Percentiles rank a stretch among this genome's conserved stretches.
These are phyloP conservation scores for Puya raimondii DNA, from an alignment of 176 grass and related monocot genomes.

Conservation along the genomic window DNA sequence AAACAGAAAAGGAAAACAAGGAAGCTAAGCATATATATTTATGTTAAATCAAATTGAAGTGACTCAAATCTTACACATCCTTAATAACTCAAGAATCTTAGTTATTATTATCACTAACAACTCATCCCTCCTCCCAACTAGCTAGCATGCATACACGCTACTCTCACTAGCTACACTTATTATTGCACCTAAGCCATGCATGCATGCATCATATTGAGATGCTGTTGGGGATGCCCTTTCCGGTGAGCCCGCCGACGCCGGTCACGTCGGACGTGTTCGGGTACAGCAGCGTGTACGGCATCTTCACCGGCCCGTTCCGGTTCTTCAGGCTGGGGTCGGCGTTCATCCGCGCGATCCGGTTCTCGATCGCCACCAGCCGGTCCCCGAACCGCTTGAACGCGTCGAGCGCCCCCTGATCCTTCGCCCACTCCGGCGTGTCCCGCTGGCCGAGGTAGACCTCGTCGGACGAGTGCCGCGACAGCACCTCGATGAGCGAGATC, in stretches of 20 bases:
- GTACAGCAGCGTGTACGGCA: constrained; percentile 69
- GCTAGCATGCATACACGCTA: too few relatives aligned
- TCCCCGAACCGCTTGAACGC: constrained; percentile 45
- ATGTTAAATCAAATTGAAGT: too few relatives aligned
- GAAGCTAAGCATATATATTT: too few relatives aligned
- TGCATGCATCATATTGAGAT: constrained; percentile 43
- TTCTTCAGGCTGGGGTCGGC: constrained; percentile 30
- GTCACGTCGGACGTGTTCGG: constrained; percentile 56
- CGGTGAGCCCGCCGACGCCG: constrained; percentile 31
- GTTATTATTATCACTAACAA: too few relatives aligned
- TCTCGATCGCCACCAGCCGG: constrained; percentile 39
- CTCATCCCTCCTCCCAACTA: too few relatives aligned
- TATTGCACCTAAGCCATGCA: too few relatives aligned
- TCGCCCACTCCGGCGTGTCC: constrained; percentile 55
- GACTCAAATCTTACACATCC: too few relatives aligned
- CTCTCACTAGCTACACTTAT: too few relatives aligned
- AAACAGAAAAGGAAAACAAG: too few relatives aligned
- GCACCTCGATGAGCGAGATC: constrained; percentile 57
- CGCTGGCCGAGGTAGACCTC: constrained; percentile 72
- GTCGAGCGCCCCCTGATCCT: constrained; percentile 28
- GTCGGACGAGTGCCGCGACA: constrained; percentile 68
- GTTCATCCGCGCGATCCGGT: constrained; percentile 36
- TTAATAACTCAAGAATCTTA: too few relatives aligned
- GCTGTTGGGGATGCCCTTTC: constrained; percentile 75
- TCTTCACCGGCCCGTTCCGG: constrained; percentile 38